Percentiles rank a stretch among this genome's conserved stretches.
Evolutionary conservation across 345 rosid species (phyloP).

Genomic region (Passiflora organensis): DNA sequence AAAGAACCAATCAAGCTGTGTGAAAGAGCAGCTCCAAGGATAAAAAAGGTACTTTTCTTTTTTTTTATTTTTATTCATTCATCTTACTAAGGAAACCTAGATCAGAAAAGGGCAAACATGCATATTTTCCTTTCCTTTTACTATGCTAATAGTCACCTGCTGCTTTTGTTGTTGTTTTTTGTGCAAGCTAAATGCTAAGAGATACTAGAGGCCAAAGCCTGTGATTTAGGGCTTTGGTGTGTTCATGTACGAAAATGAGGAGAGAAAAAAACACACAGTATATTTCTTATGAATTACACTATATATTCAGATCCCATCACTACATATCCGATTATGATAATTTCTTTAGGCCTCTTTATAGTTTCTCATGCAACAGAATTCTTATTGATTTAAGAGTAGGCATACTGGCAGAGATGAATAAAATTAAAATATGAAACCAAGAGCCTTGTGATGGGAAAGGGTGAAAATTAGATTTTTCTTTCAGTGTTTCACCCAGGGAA

Average conservation of each 20-base stretch:
- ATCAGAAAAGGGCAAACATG: conserved; percentile 21
- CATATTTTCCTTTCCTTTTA: conserved; percentile 15
- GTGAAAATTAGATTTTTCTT: conserved; percentile 7
- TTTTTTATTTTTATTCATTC: conserved; percentile 16
- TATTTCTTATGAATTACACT: conserved; percentile 24
- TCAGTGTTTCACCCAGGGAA: not conserved
- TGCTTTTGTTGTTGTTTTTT: conserved; percentile 17
- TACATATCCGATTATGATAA: conserved; percentile 15
- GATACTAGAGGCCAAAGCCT: conserved; percentile 27
- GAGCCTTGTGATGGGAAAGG: conserved; percentile 5
- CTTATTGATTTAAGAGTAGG: conserved; percentile 8
- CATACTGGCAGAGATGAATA: conserved; percentile 10
- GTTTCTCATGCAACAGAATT: conserved; percentile 22
- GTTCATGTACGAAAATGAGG: conserved; percentile 1
- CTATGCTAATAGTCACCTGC: conserved; percentile 12
- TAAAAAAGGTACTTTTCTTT: conserved; percentile 27
- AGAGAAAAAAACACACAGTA: not conserved
- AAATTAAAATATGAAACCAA: conserved; percentile 4
- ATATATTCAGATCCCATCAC: conserved; percentile 27
- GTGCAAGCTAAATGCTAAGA: conserved; percentile 26
- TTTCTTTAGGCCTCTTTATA: conserved; percentile 6
- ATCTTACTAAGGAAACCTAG: conserved; percentile 29
- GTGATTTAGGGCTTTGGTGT: conserved; percentile 37
- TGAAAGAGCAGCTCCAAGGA: conserved; percentile 19
- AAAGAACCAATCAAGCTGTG: conserved; percentile 7